Evolutionary conservation across 176 grass and related monocot species (phyloP).

Genomic region (Avena eriantha): DNA sequence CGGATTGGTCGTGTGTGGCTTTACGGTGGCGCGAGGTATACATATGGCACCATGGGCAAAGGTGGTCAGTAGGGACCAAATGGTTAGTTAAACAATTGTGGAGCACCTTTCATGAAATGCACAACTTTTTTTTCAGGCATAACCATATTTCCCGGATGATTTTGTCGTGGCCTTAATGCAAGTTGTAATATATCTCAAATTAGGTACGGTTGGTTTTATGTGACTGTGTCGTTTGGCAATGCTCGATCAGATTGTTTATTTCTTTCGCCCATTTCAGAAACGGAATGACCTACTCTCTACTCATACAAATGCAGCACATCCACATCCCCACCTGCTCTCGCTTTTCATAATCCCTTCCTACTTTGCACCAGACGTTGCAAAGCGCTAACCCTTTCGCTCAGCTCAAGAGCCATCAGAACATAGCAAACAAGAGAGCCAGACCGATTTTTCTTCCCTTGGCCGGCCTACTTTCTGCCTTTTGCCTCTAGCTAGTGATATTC

Average conservation of each 20-base stretch:
- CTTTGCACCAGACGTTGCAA: conserved; percentile 46
- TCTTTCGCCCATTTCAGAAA: conserved; percentile 19
- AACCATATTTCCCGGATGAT: background rate
- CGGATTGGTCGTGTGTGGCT: no score
- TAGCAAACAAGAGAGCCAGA: conserved; percentile 23
- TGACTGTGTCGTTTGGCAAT: conserved; percentile 12
- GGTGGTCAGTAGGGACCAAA: background rate
- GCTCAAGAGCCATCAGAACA: conserved; percentile 59
- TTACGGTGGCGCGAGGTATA: no score
- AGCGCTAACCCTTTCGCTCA: conserved; percentile 47
- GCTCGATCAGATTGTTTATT: conserved; percentile 38
- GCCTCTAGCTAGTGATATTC: conserved; percentile 32
- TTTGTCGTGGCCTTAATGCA: conserved; percentile 19
- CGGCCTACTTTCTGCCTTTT: conserved; percentile 20
- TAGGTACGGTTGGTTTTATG: background rate
- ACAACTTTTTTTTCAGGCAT: background rate
- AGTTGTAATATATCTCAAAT: conserved; percentile 30
- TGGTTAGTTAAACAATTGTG: background rate
- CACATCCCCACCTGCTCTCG: conserved; percentile 37
- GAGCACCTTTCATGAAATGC: background rate
- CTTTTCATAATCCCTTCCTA: conserved; percentile 6
- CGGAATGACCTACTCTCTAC: conserved; percentile 38
- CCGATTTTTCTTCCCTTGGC: conserved; percentile 16
- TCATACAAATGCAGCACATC: conserved; percentile 37
- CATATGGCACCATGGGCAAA: background rate